Conservation (phyloP, 2,329 filamentous ascomycete genomes). For the Tolypocladium pustulatum region DNA sequence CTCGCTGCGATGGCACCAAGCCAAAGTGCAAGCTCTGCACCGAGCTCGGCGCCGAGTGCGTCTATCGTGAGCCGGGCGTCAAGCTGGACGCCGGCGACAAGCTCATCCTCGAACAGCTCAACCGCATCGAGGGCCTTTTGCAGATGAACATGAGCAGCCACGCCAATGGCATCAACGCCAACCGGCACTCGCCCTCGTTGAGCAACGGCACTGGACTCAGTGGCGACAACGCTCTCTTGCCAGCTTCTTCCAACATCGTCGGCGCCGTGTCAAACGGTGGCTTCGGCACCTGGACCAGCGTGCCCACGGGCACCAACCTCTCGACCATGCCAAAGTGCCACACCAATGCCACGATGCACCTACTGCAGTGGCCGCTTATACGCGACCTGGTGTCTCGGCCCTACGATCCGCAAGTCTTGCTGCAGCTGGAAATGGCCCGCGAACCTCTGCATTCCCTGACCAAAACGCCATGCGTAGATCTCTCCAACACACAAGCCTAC, state of each 20-base stretch:
- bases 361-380: conserved; percentile 74
- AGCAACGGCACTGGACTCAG: conserved; percentile 53
- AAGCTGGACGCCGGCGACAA: conserved; percentile 83
- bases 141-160: conserved; percentile 53
- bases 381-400: conserved; percentile 65
- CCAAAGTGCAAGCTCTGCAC: conserved; percentile 79
- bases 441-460: conserved; percentile 61
- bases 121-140: conserved; percentile 68
- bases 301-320: conserved; percentile 50
- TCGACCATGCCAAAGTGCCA: conserved; percentile 81
- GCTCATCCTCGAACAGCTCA: conserved; percentile 69
- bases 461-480: conserved; percentile 55
- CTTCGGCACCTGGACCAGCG: conserved; percentile 59
- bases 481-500: conserved; percentile 65
- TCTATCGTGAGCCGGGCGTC: conserved; percentile 77
- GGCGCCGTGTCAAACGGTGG: conserved; percentile 52
- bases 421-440: conserved; percentile 71
- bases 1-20: conserved; percentile 66
- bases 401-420: conserved; percentile 71
- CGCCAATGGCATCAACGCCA: conserved; percentile 40
- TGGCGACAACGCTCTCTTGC: conserved; percentile 41
- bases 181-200: conserved; percentile 53
- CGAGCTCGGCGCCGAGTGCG: conserved; percentile 71
- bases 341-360: conserved; percentile 68
- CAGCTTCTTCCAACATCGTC: conserved; percentile 33